A percentile compares a stretch with the other conserved stretches of the same genome.
phyloP scores from a whole-genome alignment of 1,284 basidiomycete species.

The Schizophyllum amplum region DNA sequence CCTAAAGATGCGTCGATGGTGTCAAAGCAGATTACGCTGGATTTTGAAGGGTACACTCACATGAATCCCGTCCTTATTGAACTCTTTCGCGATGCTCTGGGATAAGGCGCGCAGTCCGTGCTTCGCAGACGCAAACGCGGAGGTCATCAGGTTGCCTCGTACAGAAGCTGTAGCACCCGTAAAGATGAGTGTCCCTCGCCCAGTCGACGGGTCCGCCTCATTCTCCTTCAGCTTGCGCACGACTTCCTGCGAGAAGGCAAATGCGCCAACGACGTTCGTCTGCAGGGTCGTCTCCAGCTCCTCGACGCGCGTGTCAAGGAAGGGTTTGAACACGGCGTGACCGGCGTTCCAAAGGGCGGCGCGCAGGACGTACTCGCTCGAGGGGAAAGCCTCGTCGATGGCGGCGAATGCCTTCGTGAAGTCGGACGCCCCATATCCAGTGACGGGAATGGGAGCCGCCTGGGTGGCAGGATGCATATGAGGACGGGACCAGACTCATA shows the following conservation, averaged over 20 bases:
- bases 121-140: conserved; percentile 64
- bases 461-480: too few relatives aligned
- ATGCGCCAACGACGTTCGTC: conserved; percentile 52
- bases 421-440: conserved; percentile 44
- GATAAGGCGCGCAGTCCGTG: conserved; percentile 57
- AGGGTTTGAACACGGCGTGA: conserved; percentile 52
- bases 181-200: conserved; percentile 59
- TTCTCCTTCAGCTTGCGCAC: conserved; percentile 59
- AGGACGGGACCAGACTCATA: too few relatives aligned
- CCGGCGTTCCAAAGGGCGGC: conserved; percentile 64
- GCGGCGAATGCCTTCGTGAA: conserved; percentile 45
- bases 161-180: conserved; percentile 69
- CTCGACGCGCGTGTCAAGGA: conserved; percentile 57
- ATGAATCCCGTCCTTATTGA: conserved; percentile 58
- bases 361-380: conserved; percentile 41
- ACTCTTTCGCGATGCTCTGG: conserved; percentile 75
- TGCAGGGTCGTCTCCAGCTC: conserved; percentile 44
- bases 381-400: conserved; percentile 45
- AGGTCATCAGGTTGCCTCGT: conserved; percentile 58
- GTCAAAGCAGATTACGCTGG: neutral
- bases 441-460: conserved; percentile 55
- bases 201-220: conserved; percentile 23
- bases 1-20: conserved; percentile 23
- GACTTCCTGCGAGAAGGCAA: conserved; percentile 59
- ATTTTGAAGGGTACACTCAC: conserved; percentile 44